Percentiles rank a stretch among this genome's conserved stretches.
These are phyloP conservation scores for Oryza meyeriana DNA, from an alignment of 176 grass and related monocot species.

Conservation along the genomic window DNA sequence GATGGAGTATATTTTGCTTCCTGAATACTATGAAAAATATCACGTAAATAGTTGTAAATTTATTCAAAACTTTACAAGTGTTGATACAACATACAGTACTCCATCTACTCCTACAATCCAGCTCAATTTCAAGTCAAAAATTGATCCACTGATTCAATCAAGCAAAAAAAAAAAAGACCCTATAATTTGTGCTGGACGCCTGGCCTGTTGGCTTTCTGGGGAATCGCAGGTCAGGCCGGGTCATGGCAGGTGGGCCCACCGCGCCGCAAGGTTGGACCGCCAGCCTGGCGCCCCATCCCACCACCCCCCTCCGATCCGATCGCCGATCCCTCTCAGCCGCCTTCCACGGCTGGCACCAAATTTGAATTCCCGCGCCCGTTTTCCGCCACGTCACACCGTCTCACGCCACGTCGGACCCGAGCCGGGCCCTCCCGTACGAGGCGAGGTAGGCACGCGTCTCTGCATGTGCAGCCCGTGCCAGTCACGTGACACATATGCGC, in stretches of 20 bases:
- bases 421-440: too few relatives aligned
- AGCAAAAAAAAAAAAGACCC: too few relatives aligned
- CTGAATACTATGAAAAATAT: too few relatives aligned
- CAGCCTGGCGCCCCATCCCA: slow-evolving; percentile 7
- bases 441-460: too few relatives aligned
- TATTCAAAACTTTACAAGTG: too few relatives aligned
- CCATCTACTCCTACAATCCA: too few relatives aligned
- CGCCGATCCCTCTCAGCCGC: not conserved
- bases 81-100: too few relatives aligned
- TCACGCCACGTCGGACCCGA: not conserved
- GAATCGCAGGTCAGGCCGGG: not conserved
- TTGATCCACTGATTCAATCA: too few relatives aligned
- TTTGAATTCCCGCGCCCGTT: slow-evolving; percentile 20
- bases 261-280: slow-evolving; percentile 19
- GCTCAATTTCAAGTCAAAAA: too few relatives aligned
- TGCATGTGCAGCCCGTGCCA: not conserved
- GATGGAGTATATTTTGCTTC: too few relatives aligned
- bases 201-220: not conserved
- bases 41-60: too few relatives aligned
- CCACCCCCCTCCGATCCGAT: not conserved
- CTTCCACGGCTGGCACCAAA: not conserved
- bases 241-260: not conserved
- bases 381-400: not conserved
- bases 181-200: not conserved
- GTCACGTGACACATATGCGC: not conserved